Evolutionary conservation across 176 grass and related monocot genomes (phyloP).

Genomic region (Eremochloa ophiuroides): DNA sequence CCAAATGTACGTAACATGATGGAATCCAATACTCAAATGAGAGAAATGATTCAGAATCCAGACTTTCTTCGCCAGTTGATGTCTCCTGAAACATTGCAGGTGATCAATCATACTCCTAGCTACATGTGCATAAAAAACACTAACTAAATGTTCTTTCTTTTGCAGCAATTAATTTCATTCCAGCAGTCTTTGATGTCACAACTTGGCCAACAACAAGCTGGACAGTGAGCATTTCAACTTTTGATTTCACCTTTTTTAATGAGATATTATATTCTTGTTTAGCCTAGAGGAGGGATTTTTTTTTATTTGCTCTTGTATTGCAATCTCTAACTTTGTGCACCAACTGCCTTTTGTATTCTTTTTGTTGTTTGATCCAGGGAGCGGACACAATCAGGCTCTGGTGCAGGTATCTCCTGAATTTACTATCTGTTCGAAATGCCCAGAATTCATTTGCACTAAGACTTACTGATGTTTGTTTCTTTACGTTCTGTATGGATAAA

Average conservation of each 20-base stretch:
- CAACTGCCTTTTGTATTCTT: conserved; percentile 6
- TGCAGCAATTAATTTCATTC: conserved; percentile 79
- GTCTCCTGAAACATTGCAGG: conserved; percentile 91
- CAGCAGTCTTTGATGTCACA: conserved; percentile 73
- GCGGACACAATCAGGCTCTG: conserved; percentile 39
- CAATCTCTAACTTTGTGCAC: neutral
- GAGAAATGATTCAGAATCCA: conserved; percentile 92
- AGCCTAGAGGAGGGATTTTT: neutral
- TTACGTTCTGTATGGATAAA: neutral
- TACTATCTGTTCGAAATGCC: neutral
- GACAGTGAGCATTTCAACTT: conserved; percentile 66
- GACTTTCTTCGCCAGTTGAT: conserved; percentile 88
- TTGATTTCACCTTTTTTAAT: neutral
- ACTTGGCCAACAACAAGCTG: conserved; percentile 61
- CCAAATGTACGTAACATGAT: conserved; percentile 72
- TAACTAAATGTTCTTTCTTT: conserved; percentile 26
- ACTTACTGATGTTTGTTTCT: conserved; percentile 4
- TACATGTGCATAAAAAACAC: conserved; percentile 9
- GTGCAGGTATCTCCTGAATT: conserved; percentile 47
- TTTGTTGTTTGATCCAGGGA: conserved; percentile 50
- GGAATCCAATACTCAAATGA: conserved; percentile 77
- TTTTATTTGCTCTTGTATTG: neutral
- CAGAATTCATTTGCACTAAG: neutral
- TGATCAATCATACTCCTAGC: conserved; percentile 21
- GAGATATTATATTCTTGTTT: neutral